Base-by-base conservation (phyloP, 2,329 filamentous ascomycete species). In the Aspergillus hortae region DNA sequence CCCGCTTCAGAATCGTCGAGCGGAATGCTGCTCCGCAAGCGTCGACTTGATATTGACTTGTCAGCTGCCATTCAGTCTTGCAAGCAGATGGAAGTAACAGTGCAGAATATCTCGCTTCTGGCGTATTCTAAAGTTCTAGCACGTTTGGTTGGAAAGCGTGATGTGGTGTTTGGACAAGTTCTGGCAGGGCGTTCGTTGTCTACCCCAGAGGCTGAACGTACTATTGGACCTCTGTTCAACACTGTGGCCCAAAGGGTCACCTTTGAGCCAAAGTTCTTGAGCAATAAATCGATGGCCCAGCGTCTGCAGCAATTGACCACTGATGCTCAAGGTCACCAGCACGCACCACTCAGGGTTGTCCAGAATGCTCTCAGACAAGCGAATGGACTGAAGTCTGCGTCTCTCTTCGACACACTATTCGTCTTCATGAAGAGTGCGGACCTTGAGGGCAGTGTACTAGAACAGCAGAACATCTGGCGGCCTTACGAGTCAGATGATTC, bases 201-300 rank as follows among this genome's bases (percentile, higher is more conserved):
- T 36, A 67, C 76, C 17, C 72, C 77, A 30, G 67, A 67, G 12
- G 76, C 74, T 5, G 77, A 81, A 46, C 60, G 60, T 4, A 70
- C 79, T 6, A 69, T 80, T 42, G 80, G 80, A 0, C 80, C 80
- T 0, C 64, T 82, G 53, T 82, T 82, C 73, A 82, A 82, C 58
- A 81, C 79, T 0, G 70, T 82, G 14, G 77, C 80, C 1, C 74
- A 74, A 49, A 64, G 70, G 12, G 56, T 77, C 33, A 59, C 53
- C 3, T 56, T 75, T 19, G 61, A 68, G 23, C 51, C 60, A 2
- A 61, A 61, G 4, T 48, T 73, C 65, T 3, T 80, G 70, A 79
- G 56, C 58, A 53, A 69, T 66, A 55, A 52, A 14, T 56, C 55
- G 2, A 56, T 75, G n/a, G 69, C 76, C n/a, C 64, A 67, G 21